Evolutionary conservation across 805 yeast species (phyloP), one percentile per base, ranked within the genome.

Genomic region (Saccharomycopsis fermentans): DNA sequence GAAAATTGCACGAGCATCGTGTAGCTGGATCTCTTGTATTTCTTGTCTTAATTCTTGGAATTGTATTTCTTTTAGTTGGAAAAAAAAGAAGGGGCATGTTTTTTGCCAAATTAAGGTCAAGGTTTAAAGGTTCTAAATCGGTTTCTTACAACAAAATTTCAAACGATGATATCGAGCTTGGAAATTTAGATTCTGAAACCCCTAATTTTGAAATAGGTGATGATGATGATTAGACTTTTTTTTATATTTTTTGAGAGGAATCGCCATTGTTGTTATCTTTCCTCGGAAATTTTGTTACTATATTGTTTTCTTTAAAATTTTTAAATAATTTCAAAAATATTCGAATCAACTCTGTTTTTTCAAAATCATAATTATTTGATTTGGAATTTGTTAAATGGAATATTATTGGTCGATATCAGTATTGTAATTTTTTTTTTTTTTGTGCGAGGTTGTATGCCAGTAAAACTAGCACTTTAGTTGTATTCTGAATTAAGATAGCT

Each of bases 1-100:
- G 79, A 36, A 67, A 60, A 11, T 55, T 65, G 12, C 64, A 63
- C 17, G 67, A 68, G 9, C 70, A 74, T 61, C 64, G 78, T 48
- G 52, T 72, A 5, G 68, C 68, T 63, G 79, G 79, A 0, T 73
- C 74, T 0, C 36, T 73, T 16, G 63, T 70, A 4, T 71, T 75
- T 59, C 58, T 74, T 17, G 55, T 65, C 3, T 65, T 71, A 11
- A 60, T 75, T 27, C 39, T 65, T 9, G 63, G 69, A 6, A 65
- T 73, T 11, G 69, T 64, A 0, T 74, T 69, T 54, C 61, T 75
- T 17, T 61, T 75, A n/a, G 62, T 75, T 51, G 78, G 78, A 1
- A 67, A 64, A 53, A 52, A 65, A 4, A 67, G 63, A 59, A 63
- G 65, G 35, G 17, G 9, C 9, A 34, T 51, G 2, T 32, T 59